These are phyloP conservation scores for Venturia nashicola DNA, from an alignment of 2,329 filamentous ascomycete species.

Conservation along the genomic window DNA sequence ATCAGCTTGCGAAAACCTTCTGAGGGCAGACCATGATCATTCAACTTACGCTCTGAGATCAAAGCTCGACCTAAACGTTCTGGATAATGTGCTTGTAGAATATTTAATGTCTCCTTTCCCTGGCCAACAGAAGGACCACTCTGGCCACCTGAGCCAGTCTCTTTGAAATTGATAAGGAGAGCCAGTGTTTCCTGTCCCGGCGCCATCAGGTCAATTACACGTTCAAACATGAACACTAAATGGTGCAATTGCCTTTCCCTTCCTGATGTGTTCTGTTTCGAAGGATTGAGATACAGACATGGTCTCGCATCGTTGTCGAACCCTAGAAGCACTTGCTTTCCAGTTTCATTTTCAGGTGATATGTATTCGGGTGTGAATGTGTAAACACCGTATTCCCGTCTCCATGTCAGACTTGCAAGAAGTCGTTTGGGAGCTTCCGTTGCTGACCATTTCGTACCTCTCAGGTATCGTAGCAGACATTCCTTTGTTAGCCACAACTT, in stretches of 20 bases:
- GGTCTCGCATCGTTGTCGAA: constrained; percentile 79
- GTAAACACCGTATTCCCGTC: constrained; percentile 77
- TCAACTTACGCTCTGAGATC: constrained; percentile 66
- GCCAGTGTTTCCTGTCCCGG: constrained; percentile 77
- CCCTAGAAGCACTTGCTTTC: constrained; percentile 83
- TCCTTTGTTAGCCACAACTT: constrained; percentile 85
- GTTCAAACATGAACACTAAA: constrained; percentile 90
- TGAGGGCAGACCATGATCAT: background rate
- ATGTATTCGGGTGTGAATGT: constrained; percentile 76
- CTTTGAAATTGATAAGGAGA: constrained; percentile 84
- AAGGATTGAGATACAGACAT: constrained; percentile 82
- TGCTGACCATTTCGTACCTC: constrained; percentile 82
- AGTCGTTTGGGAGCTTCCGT: constrained; percentile 68
- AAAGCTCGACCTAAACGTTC: constrained; percentile 81
- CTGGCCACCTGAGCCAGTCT: constrained; percentile 44
- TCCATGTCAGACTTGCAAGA: constrained; percentile 71
- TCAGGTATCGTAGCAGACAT: constrained; percentile 83
- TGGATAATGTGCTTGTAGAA: constrained; percentile 91
- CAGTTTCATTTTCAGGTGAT: constrained; percentile 87
- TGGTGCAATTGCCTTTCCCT: constrained; percentile 82
- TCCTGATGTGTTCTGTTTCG: constrained; percentile 85
- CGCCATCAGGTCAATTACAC: constrained; percentile 75
- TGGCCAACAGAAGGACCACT: constrained; percentile 66
- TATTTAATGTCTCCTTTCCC: constrained; percentile 73
- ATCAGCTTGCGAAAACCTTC: constrained; percentile 13